Percentiles rank a stretch among this genome's conserved stretches.
phyloP scores from a whole-genome alignment of 1,284 basidiomycete genomes.

The Athelia sp. region DNA sequence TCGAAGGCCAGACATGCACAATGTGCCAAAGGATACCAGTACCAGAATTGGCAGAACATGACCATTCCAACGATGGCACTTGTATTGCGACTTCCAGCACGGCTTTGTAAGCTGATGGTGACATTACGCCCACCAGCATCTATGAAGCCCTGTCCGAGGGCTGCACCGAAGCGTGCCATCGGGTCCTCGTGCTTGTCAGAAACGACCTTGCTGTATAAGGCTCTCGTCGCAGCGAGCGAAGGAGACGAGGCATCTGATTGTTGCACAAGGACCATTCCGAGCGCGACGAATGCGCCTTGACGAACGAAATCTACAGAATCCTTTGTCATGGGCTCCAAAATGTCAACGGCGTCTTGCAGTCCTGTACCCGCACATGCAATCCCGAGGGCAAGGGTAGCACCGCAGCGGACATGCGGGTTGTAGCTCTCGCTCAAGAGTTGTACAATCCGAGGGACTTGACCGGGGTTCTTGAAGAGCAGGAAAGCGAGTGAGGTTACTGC shows the following conservation, averaged over 20 bases:
- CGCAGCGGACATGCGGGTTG: conserved; percentile 96
- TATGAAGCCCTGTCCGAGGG: conserved; percentile 91
- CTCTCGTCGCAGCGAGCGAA: conserved; percentile 74
- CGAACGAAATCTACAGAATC: conserved; percentile 96
- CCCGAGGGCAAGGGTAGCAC: conserved; percentile 90
- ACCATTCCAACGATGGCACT: conserved; percentile 94
- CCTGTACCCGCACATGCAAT: conserved; percentile 98
- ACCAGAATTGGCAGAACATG: conserved; percentile 98
- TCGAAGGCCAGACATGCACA: conserved; percentile 89
- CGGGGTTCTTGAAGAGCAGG: conserved; percentile 91
- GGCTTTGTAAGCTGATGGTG: conserved; percentile 88
- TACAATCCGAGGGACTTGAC: conserved; percentile 91
- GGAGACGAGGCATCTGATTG: conserved; percentile 88
- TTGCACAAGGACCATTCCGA: conserved; percentile 94
- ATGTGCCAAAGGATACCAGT: conserved; percentile 98
- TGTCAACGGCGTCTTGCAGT: conserved; percentile 89
- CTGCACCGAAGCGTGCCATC: conserved; percentile 94
- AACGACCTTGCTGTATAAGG: conserved; percentile 84
- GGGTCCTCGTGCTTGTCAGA: conserved; percentile 96
- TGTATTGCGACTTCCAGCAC: conserved; percentile 87
- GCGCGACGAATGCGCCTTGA: conserved; percentile 92
- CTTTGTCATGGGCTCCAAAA: conserved; percentile 94
- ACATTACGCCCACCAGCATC: conserved; percentile 95
- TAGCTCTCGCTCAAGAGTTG: conserved; percentile 96
- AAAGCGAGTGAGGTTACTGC: conserved; percentile 94